Base-by-base conservation (phyloP, 1,284 basidiomycete species). In the Cutaneotrichosporon arboriforme region DNA sequence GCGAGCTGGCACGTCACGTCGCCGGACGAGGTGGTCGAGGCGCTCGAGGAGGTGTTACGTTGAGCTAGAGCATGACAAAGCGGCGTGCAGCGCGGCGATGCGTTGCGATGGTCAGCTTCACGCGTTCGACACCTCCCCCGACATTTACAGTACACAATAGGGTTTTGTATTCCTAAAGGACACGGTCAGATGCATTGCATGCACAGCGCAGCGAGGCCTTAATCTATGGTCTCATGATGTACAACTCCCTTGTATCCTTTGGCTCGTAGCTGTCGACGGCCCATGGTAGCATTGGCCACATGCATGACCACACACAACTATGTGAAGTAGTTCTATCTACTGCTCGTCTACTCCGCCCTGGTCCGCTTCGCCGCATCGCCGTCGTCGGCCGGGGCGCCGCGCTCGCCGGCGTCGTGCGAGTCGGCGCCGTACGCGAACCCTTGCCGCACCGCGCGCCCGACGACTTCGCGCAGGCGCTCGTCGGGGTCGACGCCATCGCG, bases 1-100 rank as follows among this genome's bases (percentile, higher is more conserved):
- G 90, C 89, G 13, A 81, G 81, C 43, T 93, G 90, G 88, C 90
- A 92, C 75, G 86, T 93, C 52, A 90, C 87, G 18, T 66, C 68
- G 52, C 75, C 76, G 20, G 72, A 74, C 38, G 73, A 76, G 50
- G 66, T 76, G 4, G 72, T 76, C 33, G 74, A 75, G 21, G 63
- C 67, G 20, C 52, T 74, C 46, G 69, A 73, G 52, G 41, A 54
- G 34, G 43, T 74, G 36, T 54, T 74, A 26, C 41, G 20, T 15
- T 14, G 38, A 23, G 22, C 9, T 8, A 41, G 20, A 23, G 21
- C 26, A 31, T n/a, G n/a, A n/a, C n/a, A n/a, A 34, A 34, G 33
- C 33, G 33, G 14, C n/a, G n/a, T n/a, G 34, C 15, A 9, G 34
- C 8, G 34, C 34, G 34, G 15, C 8, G 34, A 15, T 35, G 34